Base-by-base conservation (phyloP, 441 rosid genomes). In the Populus tomentosa region DNA sequence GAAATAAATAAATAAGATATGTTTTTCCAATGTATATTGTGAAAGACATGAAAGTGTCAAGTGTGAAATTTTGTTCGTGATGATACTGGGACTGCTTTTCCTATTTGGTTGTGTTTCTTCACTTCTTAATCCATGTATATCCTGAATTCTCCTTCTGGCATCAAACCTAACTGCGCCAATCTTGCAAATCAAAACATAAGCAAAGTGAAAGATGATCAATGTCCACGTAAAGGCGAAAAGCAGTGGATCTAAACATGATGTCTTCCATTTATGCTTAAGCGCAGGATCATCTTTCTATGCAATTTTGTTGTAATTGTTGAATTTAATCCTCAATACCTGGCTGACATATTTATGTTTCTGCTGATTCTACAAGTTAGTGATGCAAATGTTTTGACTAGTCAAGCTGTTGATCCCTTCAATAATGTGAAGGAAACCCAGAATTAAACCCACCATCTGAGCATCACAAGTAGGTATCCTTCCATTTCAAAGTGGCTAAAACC, bases 401-500 rank as follows among this genome's bases (percentile, higher is more conserved):
- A 66, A 64, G 72, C 21, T 61, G 73, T 7, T 38, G 50, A 77
- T 46, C 10, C 21, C 75, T 67, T 53, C 64, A 73, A 64, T 11
- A 95, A 87, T 11, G 82, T 78, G 66, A 86, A 6, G 78, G 72
- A 91, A 94, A 42, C 77, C 81, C 66, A 78, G 81, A 80, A 91
- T 87, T 69, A 86, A 72, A 76, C 84, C 83, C 61, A 86, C 90
- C 92, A 93, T 84, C 80, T 85, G 87, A 72, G 94, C 85, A 82
- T 91, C 95, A 82, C 85, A 93, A 36, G 80, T 87, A 67, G 93
- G 88, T 32, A 32, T 16, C 95, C 98, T 85, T 92, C 98, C 91
- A 93, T 90, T 80, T 95, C 92, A 77, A 93, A 95, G 78, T 93
- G 98, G 73, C 98, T 80, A 18, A 94, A 94, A 42, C 77, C 81